These are phyloP conservation scores for Parasarocladium wereldwijsianum DNA, from an alignment of 2,329 filamentous ascomycete species.

Conservation along the genomic window DNA sequence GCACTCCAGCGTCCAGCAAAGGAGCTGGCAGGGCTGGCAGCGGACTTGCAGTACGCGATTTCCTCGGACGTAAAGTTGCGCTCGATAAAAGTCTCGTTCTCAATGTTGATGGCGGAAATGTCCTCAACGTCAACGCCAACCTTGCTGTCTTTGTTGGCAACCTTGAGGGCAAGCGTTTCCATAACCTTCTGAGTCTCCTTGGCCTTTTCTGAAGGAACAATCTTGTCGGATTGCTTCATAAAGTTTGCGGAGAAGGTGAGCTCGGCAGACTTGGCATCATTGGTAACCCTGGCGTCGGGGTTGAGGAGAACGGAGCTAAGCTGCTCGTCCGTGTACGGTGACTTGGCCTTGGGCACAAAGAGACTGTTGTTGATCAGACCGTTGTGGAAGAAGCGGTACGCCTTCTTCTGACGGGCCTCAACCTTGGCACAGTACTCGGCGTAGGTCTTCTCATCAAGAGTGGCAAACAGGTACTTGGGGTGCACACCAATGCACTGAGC, in stretches of 20 bases:
- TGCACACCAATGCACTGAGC: constrained; percentile 95
- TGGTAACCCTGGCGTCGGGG: constrained; percentile 71
- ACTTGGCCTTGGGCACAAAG: constrained; percentile 87
- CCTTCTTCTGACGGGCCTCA: constrained; percentile 89
- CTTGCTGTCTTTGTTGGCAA: constrained; percentile 46
- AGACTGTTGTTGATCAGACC: constrained; percentile 95
- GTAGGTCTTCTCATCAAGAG: constrained; percentile 79
- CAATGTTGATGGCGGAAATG: constrained; percentile 74
- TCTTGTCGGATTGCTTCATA: constrained; percentile 49
- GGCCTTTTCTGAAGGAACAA: constrained; percentile 28
- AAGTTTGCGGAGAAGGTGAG: constrained; percentile 59
- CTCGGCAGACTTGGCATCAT: constrained; percentile 75
- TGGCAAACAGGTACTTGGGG: constrained; percentile 87
- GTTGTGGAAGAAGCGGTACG: constrained; percentile 97
- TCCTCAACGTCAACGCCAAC: constrained; percentile 92
- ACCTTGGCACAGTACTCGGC: constrained; percentile 76
- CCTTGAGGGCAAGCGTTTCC: constrained; percentile 57
- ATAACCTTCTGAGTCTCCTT: constrained; percentile 61
- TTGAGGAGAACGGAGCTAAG: constrained; percentile 84
- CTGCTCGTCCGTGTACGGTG: constrained; percentile 81
- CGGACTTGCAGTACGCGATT: constrained; percentile 72
- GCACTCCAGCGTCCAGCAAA: constrained; percentile 95
- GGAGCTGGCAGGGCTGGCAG: constrained; percentile 68
- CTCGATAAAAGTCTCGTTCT: constrained; percentile 86
- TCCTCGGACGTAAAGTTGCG: constrained; percentile 85